Base-by-base conservation (phyloP, 805 yeast species). In the Metschnikowia hibisci region DNA sequence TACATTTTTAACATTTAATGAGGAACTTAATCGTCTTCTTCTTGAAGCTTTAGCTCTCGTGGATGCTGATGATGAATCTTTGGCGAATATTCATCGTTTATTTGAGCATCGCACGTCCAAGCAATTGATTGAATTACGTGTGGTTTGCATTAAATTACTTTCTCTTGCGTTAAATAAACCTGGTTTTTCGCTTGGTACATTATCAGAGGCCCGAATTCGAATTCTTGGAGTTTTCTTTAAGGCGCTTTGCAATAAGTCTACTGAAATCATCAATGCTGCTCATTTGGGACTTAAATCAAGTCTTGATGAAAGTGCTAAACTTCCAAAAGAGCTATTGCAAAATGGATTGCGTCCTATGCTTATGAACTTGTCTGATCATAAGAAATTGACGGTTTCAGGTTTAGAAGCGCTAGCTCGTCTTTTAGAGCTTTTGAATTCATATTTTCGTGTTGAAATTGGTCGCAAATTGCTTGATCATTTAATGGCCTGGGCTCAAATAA, bases 361-460 rank as follows among this genome's bases (percentile, higher is more conserved):
- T 48, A 87, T 91, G 90, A 91, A 91, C 54, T 69, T 93, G 25
- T 87, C 97, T 0, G 99, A 93, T 56, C 96, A 89, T 62, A 88
- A 88, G 62, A 84, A 91, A 44, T 69, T 93, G 38, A 87, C 96
- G 0, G 93, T 87, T 1, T 77, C 87, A 1, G 96, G 97, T 2
- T 69, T 93, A 14, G 96, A 91, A 57, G 96, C 98, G 0, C 70
- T 93, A 16, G 95, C 97, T 0, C 72, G 95, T 34, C 71, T 93
- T 26, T 71, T 93, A 32, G 96, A 91, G 57, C 69, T 95, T 16
- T 69, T 93, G 51, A 89, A 91, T 28, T 87, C 95, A 3, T 91
- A 93, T 57, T 93, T 93, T 73, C 85, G 95, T 60, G 97, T 95
- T 14, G 99, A 93, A 61, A 91, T 93, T 52, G 99, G 99, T 26